These are phyloP conservation scores for Cyberlindnera galapagoensis DNA, from an alignment of 805 yeast genomes.

Conservation along the genomic window DNA sequence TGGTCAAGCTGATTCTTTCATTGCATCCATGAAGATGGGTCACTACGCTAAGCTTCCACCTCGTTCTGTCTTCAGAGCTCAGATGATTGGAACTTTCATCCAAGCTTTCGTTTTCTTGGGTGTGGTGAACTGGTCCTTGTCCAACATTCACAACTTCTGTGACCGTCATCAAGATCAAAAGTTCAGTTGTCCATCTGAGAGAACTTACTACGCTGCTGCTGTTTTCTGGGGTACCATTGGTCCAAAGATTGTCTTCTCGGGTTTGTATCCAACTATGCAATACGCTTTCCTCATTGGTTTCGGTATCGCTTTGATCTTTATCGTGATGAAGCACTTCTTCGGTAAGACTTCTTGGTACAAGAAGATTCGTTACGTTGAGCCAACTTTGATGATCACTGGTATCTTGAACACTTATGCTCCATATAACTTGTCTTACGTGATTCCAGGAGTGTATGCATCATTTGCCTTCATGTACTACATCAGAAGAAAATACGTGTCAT, in stretches of 20 bases:
- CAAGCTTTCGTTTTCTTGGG: slow-evolving; percentile 26
- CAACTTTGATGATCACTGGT: slow-evolving; percentile 46
- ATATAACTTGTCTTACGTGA: slow-evolving; percentile 37
- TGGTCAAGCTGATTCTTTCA: slow-evolving; percentile 57
- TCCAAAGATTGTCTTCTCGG: slow-evolving; percentile 48
- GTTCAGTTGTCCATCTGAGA: slow-evolving; percentile 30
- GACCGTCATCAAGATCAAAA: slow-evolving; percentile 28
- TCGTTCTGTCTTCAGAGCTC: slow-evolving; percentile 47
- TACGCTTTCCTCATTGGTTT: slow-evolving; percentile 60
- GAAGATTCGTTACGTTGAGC: slow-evolving; percentile 29
- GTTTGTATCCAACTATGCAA: slow-evolving; percentile 53
- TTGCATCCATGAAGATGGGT: slow-evolving; percentile 34
- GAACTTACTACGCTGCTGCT: slow-evolving; percentile 33
- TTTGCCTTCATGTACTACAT: slow-evolving; percentile 41
- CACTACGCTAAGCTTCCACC: slow-evolving; percentile 59
- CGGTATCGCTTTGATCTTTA: slow-evolving; percentile 27
- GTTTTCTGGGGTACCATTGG: slow-evolving; percentile 53
- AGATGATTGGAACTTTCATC: slow-evolving; percentile 27
- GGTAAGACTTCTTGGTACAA: slow-evolving; percentile 8
- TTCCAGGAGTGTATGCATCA: slow-evolving; percentile 24
- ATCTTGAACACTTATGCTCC: slow-evolving; percentile 41
- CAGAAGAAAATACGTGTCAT: slow-evolving; percentile 35
- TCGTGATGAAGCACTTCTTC: slow-evolving; percentile 23
- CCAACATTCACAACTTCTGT: slow-evolving; percentile 30
- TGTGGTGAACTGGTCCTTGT: slow-evolving; percentile 30